These are phyloP conservation scores for Apodospora peruviana DNA, from an alignment of 495 filamentous ascomycete genomes.

Conservation along the genomic window DNA sequence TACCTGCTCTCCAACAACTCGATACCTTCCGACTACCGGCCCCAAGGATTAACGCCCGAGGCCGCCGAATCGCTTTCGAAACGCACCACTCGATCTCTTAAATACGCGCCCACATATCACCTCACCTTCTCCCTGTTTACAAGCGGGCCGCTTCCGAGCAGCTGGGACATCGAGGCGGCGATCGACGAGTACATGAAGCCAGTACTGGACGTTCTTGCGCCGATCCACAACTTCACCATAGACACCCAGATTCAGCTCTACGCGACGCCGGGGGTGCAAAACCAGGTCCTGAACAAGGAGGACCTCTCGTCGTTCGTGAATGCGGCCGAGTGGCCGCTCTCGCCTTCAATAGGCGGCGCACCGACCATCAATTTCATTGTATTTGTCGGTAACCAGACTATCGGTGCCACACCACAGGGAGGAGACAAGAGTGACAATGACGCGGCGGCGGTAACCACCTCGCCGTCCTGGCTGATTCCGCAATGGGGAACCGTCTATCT, in stretches of 20 bases:
- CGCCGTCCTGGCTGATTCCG: slow-evolving; percentile 87
- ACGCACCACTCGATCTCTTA: slow-evolving; percentile 71
- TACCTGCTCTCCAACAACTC: slow-evolving; percentile 64
- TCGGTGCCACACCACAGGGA: slow-evolving; percentile 13
- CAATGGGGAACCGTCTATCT: slow-evolving; percentile 95
- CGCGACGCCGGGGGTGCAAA: slow-evolving; percentile 68
- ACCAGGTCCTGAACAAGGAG: slow-evolving; percentile 68
- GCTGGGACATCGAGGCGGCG: slow-evolving; percentile 86
- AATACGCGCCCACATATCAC: slow-evolving; percentile 92
- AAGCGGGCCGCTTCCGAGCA: slow-evolving; percentile 66
- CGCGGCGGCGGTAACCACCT: slow-evolving; percentile 48
- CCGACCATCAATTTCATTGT: slow-evolving; percentile 95
- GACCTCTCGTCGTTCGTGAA: slow-evolving; percentile 94
- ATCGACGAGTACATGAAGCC: slow-evolving; percentile 77
- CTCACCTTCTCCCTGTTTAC: slow-evolving; percentile 94
- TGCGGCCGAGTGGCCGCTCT: slow-evolving; percentile 94
- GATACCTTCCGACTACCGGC: slow-evolving; percentile 42
- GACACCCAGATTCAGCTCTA: slow-evolving; percentile 96
- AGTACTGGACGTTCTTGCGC: slow-evolving; percentile 66
- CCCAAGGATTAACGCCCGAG: slow-evolving; percentile 35
- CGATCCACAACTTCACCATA: slow-evolving; percentile 92
- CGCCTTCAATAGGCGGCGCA: slow-evolving; percentile 85
- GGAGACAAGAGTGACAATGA: slow-evolving; percentile 48
- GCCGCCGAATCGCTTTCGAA: slow-evolving; percentile 43
- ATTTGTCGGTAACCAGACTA: slow-evolving; percentile 61